Evolutionary conservation across 2,329 filamentous ascomycete species (phyloP), one percentile per base, ranked within the genome.

Genomic region (Verticillium nubilum): DNA sequence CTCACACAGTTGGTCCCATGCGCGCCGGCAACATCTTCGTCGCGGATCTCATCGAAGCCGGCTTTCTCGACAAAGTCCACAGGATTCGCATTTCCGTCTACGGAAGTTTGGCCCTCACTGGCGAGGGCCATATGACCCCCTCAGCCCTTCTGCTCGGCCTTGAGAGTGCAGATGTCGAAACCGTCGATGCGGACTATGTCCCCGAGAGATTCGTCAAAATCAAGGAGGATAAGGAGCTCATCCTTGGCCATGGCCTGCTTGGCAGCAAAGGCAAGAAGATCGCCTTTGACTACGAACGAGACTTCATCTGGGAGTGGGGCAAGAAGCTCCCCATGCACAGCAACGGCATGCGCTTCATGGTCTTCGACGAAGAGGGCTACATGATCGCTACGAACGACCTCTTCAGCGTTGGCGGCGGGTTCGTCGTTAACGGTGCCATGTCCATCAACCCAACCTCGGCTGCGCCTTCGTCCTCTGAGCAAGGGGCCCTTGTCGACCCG

Each of bases 331-430:
- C 78, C 0, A 63, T 80, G 53, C 79, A 81, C 65, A 81, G 79
- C 69, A 81, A 81, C 57, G 79, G 79, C 50, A 80, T 81, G 79
- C 77, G 79, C 1, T 74, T 81, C 58, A 78, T 72, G n/a, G 79
- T 80, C 2, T 81, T 78, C 54, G 78, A 80, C 59, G 65, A 76
- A 4, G 72, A 80, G 2, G 79, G 78, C 12, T 74, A 70, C 29
- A 73, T 79, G 62, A 65, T 81, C 33, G 79, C 79, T 1, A 78
- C 74, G 19, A 81, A 81, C 59, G 79, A 81, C 62, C 69, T 81
- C 62, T 81, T 81, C 64, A 81, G 78, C 56, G 78, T 81, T 2
- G 79, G 79, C 1, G 79, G 79, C n/a, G 79, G 79, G 1, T 81
- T 81, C 58, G 79, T 81, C 37, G 79, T 81, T 57, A 81, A 81